Evolutionary conservation across 352 stramenopile genomes (phyloP).

Genomic region (Globisporangium yorkense): DNA sequence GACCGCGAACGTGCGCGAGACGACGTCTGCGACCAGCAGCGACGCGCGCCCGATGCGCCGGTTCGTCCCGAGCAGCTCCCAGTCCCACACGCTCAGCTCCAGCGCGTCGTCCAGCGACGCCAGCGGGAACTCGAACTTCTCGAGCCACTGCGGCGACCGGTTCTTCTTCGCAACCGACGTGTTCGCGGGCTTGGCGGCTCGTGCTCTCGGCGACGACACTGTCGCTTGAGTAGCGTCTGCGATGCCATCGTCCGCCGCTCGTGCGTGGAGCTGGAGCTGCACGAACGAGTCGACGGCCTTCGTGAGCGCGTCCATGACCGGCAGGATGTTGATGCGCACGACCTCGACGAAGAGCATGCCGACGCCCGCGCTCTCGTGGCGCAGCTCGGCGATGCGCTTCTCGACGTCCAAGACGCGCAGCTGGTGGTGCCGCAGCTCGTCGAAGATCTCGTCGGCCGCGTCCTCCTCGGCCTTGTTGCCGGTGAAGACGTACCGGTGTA

Average conservation of each 20-base stretch:
- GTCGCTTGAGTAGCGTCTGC: slow-evolving; percentile 8
- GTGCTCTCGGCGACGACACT: neutral
- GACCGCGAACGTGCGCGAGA: slow-evolving; percentile 26
- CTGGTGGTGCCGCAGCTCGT: slow-evolving; percentile 43
- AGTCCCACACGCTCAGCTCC: slow-evolving; percentile 48
- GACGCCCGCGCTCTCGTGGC: slow-evolving; percentile 15
- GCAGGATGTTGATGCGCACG: slow-evolving; percentile 58
- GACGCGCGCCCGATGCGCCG: slow-evolving; percentile 38
- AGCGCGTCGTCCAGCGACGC: slow-evolving; percentile 41
- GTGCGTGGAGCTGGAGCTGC: slow-evolving; percentile 28
- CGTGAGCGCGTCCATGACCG: slow-evolving; percentile 44
- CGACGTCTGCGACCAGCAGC: slow-evolving; percentile 38
- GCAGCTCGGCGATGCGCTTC: slow-evolving; percentile 31
- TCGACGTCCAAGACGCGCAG: slow-evolving; percentile 31
- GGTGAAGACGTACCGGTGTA: slow-evolving; percentile 60
- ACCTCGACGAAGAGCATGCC: slow-evolving; percentile 50
- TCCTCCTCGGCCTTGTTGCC: slow-evolving; percentile 66
- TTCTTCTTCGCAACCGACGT: slow-evolving; percentile 60
- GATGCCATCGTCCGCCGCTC: slow-evolving; percentile 1
- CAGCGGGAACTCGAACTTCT: slow-evolving; percentile 53
- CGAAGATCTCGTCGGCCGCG: slow-evolving; percentile 60
- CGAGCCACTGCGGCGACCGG: slow-evolving; percentile 51
- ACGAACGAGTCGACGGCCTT: slow-evolving; percentile 55
- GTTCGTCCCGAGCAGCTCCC: slow-evolving; percentile 41
- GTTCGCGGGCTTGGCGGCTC: slow-evolving; percentile 21